Evolutionary conservation across 2,329 filamentous ascomycete species (phyloP), one percentile per base, ranked within the genome.

Genomic region (Diaporthe caulivora): DNA sequence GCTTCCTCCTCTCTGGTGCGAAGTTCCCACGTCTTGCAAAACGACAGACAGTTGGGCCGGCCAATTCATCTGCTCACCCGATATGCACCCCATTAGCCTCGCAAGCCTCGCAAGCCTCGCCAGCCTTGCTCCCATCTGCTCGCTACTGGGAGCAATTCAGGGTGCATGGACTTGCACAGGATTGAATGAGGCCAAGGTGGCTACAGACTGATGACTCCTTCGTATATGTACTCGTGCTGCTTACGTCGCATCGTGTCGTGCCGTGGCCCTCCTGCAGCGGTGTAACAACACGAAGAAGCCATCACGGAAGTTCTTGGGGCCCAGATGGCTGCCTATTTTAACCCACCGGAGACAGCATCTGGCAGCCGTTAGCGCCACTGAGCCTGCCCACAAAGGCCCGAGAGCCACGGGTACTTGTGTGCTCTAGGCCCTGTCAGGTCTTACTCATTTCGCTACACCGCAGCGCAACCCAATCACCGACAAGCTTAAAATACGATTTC

Each of bases 401-500:
- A 67, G 31, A 67, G 62, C 62, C 47, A 40, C 62, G 47, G 62
- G 62, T 40, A 21, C 21, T 53, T 26, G 17, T 26, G n/a, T 34
- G 62, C 62, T 60, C 53, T 62, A 71, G 69, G 55, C 55, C 55
- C 69, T 62, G 18, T 54, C n/a, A 37, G 57, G 71, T 53, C 44
- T 54, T 24, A 54, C 54, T 70, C 65, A 75, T 75, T 29, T 73
- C 71, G 67, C 65, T 73, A 67, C 17, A 13, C 17, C 17, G 58
- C 17, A 26, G 42, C 29, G 24, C 18, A 73, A 47, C 71, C 69
- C 71, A 73, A 71, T 68, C 17, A 57, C 29, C 40, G 53, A 47
- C 71, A 73, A 75, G 65, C 71, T 75, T 75, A 73, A 75, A 68
- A 49, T 67, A 70, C 57, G 53, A 67, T 18, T 51, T 26, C 68